Percentiles rank a stretch among this genome's conserved stretches.
phyloP scores from a whole-genome alignment of 192 early-diverging fungal genomes.

The Entrophospora sp. region DNA sequence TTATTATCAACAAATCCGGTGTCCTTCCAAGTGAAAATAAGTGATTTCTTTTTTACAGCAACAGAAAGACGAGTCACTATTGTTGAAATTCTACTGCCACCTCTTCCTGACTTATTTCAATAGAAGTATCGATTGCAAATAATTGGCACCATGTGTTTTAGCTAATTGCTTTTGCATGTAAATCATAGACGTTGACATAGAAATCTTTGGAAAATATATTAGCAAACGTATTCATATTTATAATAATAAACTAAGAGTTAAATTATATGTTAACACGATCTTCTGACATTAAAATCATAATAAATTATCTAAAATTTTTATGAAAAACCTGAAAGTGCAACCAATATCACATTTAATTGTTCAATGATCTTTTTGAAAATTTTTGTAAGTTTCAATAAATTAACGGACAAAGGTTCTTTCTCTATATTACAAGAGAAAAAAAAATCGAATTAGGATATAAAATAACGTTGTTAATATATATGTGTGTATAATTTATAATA shows the following conservation, averaged over 20 bases:
- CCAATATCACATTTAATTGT: constrained; percentile 64
- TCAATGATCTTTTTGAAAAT: constrained; percentile 64
- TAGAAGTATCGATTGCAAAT: constrained; percentile 66
- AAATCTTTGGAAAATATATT: constrained; percentile 48
- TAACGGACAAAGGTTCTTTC: constrained; percentile 43
- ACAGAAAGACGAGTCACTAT: constrained; percentile 68
- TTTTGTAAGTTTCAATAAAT: constrained; percentile 54
- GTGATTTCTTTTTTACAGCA: constrained; percentile 57
- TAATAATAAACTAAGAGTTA: neutral
- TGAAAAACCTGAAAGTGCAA: constrained; percentile 51
- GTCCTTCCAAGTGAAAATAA: constrained; percentile 70
- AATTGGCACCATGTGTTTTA: constrained; percentile 65
- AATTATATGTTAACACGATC: neutral
- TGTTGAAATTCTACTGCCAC: constrained; percentile 39
- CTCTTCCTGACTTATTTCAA: constrained; percentile 55
- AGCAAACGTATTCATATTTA: no score
- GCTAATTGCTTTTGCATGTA: constrained; percentile 57
- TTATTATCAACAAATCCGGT: constrained; percentile 60
- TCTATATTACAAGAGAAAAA: constrained; percentile 14
- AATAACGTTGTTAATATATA: neutral
- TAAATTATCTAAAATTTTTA: neutral
- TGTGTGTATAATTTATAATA: constrained; percentile 14
- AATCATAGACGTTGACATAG: constrained; percentile 62
- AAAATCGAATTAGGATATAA: neutral
- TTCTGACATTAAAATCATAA: no score